phyloP scores from a whole-genome alignment of 306 rosid genomes.

The cucumber (Cucumis sativus) region DNA sequence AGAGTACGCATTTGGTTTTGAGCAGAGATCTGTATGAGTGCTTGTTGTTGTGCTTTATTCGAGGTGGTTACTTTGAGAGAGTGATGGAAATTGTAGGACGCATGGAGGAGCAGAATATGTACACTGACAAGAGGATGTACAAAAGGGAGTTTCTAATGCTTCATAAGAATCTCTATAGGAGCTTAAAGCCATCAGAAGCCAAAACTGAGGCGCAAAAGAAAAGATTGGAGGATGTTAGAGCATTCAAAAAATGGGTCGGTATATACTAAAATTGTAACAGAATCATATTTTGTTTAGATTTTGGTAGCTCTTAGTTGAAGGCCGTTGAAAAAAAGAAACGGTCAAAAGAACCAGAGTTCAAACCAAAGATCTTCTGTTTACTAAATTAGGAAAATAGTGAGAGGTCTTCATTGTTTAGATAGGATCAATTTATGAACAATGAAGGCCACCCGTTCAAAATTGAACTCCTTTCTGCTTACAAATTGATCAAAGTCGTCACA shows the following conservation, averaged over 20 bases:
- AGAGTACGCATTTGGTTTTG: conserved; percentile 17
- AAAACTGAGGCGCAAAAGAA: conserved; percentile 69
- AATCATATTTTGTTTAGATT: not conserved
- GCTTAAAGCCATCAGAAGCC: conserved; percentile 46
- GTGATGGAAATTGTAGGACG: conserved; percentile 62
- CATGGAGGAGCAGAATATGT: conserved; percentile 49
- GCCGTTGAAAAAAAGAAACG: not conserved
- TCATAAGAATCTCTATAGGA: conserved; percentile 65
- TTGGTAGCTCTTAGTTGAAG: not conserved
- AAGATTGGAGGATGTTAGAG: conserved; percentile 54
- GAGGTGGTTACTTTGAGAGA: conserved; percentile 91
- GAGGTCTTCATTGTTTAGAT: too few relatives aligned
- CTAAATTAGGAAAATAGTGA: too few relatives aligned
- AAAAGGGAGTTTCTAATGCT: conserved; percentile 57
- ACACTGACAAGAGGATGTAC: conserved; percentile 59
- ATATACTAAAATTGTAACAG: not conserved
- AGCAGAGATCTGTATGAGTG: conserved; percentile 59
- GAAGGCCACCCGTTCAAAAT: too few relatives aligned
- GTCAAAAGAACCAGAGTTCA: too few relatives aligned
- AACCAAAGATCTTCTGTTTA: too few relatives aligned
- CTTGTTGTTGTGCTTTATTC: conserved; percentile 51
- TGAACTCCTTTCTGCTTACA: too few relatives aligned
- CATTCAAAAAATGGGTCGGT: conserved; percentile 61
- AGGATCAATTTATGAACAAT: too few relatives aligned
- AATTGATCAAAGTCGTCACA: too few relatives aligned